phyloP scores from a whole-genome alignment of 805 yeast species.

The Candida awuae region DNA sequence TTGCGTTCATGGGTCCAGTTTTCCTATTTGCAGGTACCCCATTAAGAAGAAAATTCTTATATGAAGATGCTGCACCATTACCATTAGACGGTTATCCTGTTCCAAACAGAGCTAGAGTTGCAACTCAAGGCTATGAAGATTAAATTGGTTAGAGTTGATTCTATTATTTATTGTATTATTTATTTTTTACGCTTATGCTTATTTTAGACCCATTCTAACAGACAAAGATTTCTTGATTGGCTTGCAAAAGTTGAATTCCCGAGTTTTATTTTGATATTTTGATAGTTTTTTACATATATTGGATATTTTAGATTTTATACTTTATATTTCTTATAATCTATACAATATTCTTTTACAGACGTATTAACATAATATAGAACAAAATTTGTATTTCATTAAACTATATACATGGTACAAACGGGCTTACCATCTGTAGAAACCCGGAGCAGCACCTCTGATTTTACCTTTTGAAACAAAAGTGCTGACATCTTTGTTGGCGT shows the following conservation, averaged over 20 bases:
- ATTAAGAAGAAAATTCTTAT: constrained; percentile 59
- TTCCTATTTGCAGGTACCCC: constrained; percentile 55
- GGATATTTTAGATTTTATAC: too few relatives aligned
- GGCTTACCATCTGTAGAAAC: constrained; percentile 48
- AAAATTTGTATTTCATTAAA: neutral
- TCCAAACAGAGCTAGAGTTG: constrained; percentile 46
- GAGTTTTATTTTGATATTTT: too few relatives aligned
- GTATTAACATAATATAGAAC: neutral
- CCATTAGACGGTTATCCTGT: constrained; percentile 51
- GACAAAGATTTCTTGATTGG: too few relatives aligned
- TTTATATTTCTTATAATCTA: too few relatives aligned
- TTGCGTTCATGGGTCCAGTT: constrained; percentile 63
- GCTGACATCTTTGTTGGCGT: constrained; percentile 36
- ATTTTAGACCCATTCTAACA: too few relatives aligned
- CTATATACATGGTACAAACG: constrained; percentile 9
- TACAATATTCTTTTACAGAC: neutral
- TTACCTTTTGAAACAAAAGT: constrained; percentile 37
- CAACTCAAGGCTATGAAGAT: constrained; percentile 51
- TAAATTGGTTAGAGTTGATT: constrained; percentile 9
- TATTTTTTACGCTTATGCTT: neutral
- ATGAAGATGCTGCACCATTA: constrained; percentile 55
- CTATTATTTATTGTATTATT: neutral
- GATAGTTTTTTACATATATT: too few relatives aligned
- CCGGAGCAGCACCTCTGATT: constrained; percentile 42
- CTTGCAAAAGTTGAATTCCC: too few relatives aligned